Conservation (phyloP, 805 yeast species). For the Candida parachauliodes region DNA sequence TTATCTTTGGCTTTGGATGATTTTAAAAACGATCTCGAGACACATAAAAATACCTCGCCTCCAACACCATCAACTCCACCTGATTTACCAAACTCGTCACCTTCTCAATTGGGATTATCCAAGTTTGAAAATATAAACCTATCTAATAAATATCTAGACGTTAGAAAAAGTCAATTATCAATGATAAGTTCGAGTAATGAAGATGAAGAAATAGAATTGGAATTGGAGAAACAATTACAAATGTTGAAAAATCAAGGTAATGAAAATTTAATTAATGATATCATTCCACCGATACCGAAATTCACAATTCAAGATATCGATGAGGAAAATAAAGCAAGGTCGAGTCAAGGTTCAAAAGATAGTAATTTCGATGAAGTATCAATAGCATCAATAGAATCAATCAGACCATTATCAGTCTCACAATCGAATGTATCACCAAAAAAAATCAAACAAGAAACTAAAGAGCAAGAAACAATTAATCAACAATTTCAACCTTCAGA, state of each 20-base stretch:
- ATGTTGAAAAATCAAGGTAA: slow-evolving; percentile 21
- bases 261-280: neutral
- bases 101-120: slow-evolving; percentile 14
- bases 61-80: slow-evolving; percentile 10
- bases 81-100: slow-evolving; percentile 12
- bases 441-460: neutral
- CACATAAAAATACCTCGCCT: slow-evolving; percentile 16
- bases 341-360: slow-evolving; percentile 6
- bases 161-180: slow-evolving; percentile 35
- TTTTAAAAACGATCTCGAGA: slow-evolving; percentile 25
- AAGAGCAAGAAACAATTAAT: no score
- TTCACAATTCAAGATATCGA: slow-evolving; percentile 6
- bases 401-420: slow-evolving; percentile 18
- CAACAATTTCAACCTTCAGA: neutral
- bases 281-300: slow-evolving; percentile 5
- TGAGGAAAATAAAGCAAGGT: slow-evolving; percentile 1
- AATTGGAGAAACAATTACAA: slow-evolving; percentile 36
- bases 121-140: slow-evolving; percentile 12
- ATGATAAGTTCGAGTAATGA: slow-evolving; percentile 29
- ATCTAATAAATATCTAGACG: slow-evolving; percentile 19
- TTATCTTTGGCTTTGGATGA: slow-evolving; percentile 26
- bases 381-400: slow-evolving; percentile 15
- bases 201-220: slow-evolving; percentile 33
- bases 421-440: slow-evolving; percentile 5
- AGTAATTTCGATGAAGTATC: slow-evolving; percentile 11